Base-by-base conservation (phyloP, 306 rosid species). In the Prunus campanulata region DNA sequence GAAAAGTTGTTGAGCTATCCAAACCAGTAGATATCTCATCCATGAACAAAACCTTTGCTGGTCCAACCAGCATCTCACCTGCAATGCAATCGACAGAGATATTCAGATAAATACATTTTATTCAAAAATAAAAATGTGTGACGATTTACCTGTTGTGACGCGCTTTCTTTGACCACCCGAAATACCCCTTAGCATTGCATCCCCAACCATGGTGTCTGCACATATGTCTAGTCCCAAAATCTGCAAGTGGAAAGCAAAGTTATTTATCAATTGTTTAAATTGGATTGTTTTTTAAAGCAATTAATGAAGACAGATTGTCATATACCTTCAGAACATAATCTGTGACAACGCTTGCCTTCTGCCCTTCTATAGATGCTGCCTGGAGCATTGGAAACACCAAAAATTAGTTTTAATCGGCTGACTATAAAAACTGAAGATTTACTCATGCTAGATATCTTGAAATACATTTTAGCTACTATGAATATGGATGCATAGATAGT, bases 121-220 rank as follows among this genome's bases (percentile, higher is more conserved):
- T 49, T 24, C 1, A 6, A 70, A 62, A 47, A 47, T 12, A 35
- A 35, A 35, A 8, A 12, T 47, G 3, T 47, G 13, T 11, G 14
- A 8, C 0, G 13, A 47, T 78, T 62, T 82, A 85, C 89, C 89
- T 35, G 84, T 79, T 65, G 89, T 85, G 12, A 85, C 89, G 39
- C 86, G 84, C 79, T 85, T 85, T 46, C 71, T 85, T 82, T 85
- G 89, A 56, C 89, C 89, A 39, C 89, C 89, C 0, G 86, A 85
- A 55, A 85, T 85, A 1, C 86, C 89, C 22, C 86, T 82, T 50
- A 82, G 11, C 86, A 82, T 73, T 50, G 51, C 76, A 70, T 85
- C 74, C 2, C 89, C 89, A 44, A 85, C 82, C 70, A 85, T 46
- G 30, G 80, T 75, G 70, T 82, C 86, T 20, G 89, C 89, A 64